Percentiles rank a stretch among this genome's conserved stretches.
phyloP scores from a whole-genome alignment of 768 basidiomycete species.

The Rubroboletus satanas region DNA sequence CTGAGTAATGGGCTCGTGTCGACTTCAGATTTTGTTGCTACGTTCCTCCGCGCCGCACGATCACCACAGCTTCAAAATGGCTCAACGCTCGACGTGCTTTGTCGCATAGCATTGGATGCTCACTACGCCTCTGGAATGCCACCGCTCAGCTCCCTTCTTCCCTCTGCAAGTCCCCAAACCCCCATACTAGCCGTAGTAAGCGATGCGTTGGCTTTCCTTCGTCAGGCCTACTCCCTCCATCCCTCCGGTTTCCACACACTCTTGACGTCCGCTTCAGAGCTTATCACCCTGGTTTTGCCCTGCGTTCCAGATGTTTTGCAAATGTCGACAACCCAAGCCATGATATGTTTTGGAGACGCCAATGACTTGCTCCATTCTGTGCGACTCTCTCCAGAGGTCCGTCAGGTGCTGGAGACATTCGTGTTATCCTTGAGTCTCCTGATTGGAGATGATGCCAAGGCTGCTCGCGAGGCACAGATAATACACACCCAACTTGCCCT shows the following conservation, averaged over 20 bases:
- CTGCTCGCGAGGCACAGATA: conserved; percentile 66
- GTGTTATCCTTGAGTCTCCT: conserved; percentile 54
- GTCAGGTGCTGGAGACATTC: conserved; percentile 58
- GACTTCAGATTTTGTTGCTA: conserved; percentile 55
- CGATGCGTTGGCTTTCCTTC: conserved; percentile 57
- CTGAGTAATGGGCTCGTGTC: conserved; percentile 55
- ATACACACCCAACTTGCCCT: conserved; percentile 62
- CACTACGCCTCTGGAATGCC: conserved; percentile 58
- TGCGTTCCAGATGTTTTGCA: conserved; percentile 60
- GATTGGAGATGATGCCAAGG: conserved; percentile 67
- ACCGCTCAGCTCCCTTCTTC: conserved; percentile 52
- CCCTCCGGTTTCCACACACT: conserved; percentile 53
- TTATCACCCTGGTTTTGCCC: conserved; percentile 58
- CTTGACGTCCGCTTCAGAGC: conserved; percentile 56
- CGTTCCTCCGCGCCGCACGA: conserved; percentile 63
- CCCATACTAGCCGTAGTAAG: conserved; percentile 52
- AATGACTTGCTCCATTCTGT: conserved; percentile 51
- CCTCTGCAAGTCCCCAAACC: conserved; percentile 46
- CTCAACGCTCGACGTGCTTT: conserved; percentile 67
- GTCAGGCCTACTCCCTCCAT: conserved; percentile 51
- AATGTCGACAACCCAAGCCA: conserved; percentile 57
- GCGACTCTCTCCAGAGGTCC: conserved; percentile 48
- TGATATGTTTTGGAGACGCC: conserved; percentile 45
- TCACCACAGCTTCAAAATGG: conserved; percentile 61
- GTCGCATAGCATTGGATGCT: conserved; percentile 58